Conservation (phyloP, 768 basidiomycete genomes). For the Psilocybe tampanensis region DNA sequence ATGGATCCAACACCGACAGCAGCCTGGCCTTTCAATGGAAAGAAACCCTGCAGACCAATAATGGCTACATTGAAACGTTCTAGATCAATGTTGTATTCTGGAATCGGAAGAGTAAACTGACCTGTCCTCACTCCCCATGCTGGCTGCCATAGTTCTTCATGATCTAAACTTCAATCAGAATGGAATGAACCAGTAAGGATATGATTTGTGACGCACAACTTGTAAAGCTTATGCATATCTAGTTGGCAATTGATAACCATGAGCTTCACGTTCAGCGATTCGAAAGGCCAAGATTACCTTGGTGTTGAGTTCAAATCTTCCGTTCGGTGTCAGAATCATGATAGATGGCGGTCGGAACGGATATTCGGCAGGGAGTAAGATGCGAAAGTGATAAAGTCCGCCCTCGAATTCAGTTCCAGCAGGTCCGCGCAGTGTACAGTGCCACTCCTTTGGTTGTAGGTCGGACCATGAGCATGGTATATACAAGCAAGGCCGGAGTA, state of each 20-base stretch:
- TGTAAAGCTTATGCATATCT: constrained; percentile 95
- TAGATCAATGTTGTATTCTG: not conserved
- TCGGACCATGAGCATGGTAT: not conserved
- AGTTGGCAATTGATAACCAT: constrained; percentile 2
- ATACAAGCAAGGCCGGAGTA: not conserved
- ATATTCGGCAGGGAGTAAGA: constrained; percentile 89
- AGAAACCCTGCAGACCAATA: constrained; percentile 87
- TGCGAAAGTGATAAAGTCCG: constrained; percentile 95
- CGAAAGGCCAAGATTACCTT: constrained; percentile 58
- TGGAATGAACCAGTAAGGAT: not conserved
- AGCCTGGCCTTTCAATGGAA: constrained; percentile 85
- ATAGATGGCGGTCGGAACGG: constrained; percentile 96
- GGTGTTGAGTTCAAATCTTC: constrained; percentile 95
- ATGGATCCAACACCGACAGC: constrained; percentile 88
- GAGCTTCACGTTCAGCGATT: not conserved
- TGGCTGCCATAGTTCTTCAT: constrained; percentile 97
- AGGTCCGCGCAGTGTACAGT: constrained; percentile 93
- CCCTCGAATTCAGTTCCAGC: constrained; percentile 90
- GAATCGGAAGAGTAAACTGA: constrained; percentile 30
- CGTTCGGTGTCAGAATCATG: constrained; percentile 95
- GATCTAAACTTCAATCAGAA: constrained; percentile 54
- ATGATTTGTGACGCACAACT: constrained; percentile 56
- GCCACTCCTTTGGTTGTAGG: constrained; percentile 70
- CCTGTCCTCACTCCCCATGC: constrained; percentile 98
- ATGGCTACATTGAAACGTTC: constrained; percentile 59